Evolutionary conservation across 2,329 filamentous ascomycete species (phyloP).

Genomic region (Apiospora hydei): DNA sequence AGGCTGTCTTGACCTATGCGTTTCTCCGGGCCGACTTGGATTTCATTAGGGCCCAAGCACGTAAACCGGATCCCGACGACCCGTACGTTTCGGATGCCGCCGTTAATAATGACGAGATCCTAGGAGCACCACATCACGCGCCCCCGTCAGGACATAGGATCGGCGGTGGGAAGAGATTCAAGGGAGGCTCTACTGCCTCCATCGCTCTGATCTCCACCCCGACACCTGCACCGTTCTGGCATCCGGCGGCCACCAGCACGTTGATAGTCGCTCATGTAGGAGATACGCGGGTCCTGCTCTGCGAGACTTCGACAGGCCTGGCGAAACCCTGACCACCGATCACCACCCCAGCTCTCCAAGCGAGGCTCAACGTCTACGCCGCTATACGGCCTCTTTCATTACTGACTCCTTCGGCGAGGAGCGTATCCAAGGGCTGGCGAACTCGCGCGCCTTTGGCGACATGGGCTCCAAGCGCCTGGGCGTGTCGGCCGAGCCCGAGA

Average conservation of each 20-base stretch:
- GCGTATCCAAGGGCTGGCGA: slow-evolving; percentile 90
- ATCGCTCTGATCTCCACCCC: slow-evolving; percentile 91
- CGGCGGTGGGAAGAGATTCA: slow-evolving; percentile 80
- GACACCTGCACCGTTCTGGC: slow-evolving; percentile 92
- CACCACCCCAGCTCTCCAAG: slow-evolving; percentile 90
- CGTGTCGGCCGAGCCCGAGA: slow-evolving; percentile 92
- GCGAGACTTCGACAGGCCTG: slow-evolving; percentile 81
- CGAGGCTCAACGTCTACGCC: slow-evolving; percentile 82
- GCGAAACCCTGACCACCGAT: slow-evolving; percentile 86
- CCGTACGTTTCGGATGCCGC: slow-evolving; percentile 75
- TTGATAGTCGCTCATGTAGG: slow-evolving; percentile 90
- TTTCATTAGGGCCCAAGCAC: slow-evolving; percentile 88
- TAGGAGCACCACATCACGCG: slow-evolving; percentile 65
- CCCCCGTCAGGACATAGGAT: slow-evolving; percentile 68
- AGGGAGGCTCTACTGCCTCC: slow-evolving; percentile 92
- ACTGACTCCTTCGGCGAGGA: slow-evolving; percentile 98
- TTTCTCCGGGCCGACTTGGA: slow-evolving; percentile 94
- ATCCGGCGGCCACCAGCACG: slow-evolving; percentile 84
- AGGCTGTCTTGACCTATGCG: slow-evolving; percentile 86
- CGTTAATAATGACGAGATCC: slow-evolving; percentile 83
- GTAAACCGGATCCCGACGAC: slow-evolving; percentile 78
- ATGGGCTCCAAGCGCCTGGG: slow-evolving; percentile 91
- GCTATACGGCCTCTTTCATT: slow-evolving; percentile 84
- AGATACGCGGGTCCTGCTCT: slow-evolving; percentile 90
- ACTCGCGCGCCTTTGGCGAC: slow-evolving; percentile 93